Evolutionary conservation across 257 asterid species (phyloP), one percentile per base, ranked within the genome.

Genomic region (Solanum lycopersicoides): DNA sequence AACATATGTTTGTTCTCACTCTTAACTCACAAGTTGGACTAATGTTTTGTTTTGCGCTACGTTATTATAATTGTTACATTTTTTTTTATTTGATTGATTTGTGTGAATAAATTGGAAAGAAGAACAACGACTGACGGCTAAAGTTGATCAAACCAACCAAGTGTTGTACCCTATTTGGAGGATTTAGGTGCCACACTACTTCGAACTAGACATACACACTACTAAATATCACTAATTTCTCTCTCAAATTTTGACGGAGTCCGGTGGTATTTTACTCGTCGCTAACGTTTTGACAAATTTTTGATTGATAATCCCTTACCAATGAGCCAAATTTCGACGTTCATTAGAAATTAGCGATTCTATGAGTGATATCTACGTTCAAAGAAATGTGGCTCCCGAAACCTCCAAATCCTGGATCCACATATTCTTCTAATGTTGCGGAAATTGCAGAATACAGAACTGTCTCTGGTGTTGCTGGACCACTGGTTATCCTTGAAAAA

Each of bases 391-490:
- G 44, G 25, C 42, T 15, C 42, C 41, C 42, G 1, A 32, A 69
- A 69, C 76, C 76, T 69, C 42, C 76, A 32, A 56, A 56, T 56
- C 77, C 42, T 32, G 14, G 77, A 71, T 32, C 77, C 42, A 0
- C 41, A 18, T 71, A n/a, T 71, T 23, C 56, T 76, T 44, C 83
- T 79, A 47, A 79, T 79, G 84, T 32, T 45, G 83, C 6, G 28
- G 15, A 66, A 66, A 42, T 66, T 92, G 91, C 98, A 97, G 99
- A 97, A 91, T 97, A 97, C 82, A 94, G 99, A 89, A 97, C 99
- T 83, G 99, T 97, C 88, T 97, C 99, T 60, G 98, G 99, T 89
- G 99, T 96, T 87, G 99, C 99, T 87, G 99, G 99, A 82, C 99
- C 99, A 86, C 95, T 97, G 50, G 99, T 97, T 89, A 97, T 97